Base-by-base conservation (phyloP, 106 monocot genomes). In the Allium fistulosum region DNA sequence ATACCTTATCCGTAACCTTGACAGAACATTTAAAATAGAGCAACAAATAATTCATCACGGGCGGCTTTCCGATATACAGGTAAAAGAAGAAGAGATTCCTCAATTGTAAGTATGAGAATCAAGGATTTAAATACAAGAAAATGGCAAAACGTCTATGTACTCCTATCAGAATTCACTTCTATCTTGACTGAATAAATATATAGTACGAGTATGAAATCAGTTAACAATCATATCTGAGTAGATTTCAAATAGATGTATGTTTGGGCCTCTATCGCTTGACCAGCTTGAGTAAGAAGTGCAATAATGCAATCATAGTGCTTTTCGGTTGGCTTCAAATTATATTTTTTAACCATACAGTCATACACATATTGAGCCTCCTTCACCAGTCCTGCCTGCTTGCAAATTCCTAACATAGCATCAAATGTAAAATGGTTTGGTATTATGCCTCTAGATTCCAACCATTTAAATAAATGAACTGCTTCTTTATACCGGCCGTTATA, bases 351-450 rank as follows among this genome's bases (percentile, higher is more conserved):
- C 91, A 95, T 83, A 63, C 69, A 17, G 28, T 85, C 73, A 55
- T 85, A 95, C 11, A 80, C 73, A 57, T 66, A 56, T 18, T 91
- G 79, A 70, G 85, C 88, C 72, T 81, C 78, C 53, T 78, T 72
- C 53, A 56, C 60, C 50, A 72, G 72, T n/a, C 73, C 80, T 11
- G 71, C 88, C 18, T 60, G 60, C 9, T 83, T 71, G 67, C 88
- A 91, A 58, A 96, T 63, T 9, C 57, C 74, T 47, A 96, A 65
- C 27, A 84, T 69, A 9, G 63, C 75, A 72, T 92, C 78, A 58
- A 96, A 91, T 8, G 81, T 91, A 79, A 72, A 86, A 49, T 80
- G 73, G 51, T 84, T 91, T 46, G 95, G 95, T 60, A 75, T 15
- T 46, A 80, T 89, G 15, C 82, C 79, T 58, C 69, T 67, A 15